phyloP scores from a whole-genome alignment of 345 rosid genomes.

The Populus davidiana region DNA sequence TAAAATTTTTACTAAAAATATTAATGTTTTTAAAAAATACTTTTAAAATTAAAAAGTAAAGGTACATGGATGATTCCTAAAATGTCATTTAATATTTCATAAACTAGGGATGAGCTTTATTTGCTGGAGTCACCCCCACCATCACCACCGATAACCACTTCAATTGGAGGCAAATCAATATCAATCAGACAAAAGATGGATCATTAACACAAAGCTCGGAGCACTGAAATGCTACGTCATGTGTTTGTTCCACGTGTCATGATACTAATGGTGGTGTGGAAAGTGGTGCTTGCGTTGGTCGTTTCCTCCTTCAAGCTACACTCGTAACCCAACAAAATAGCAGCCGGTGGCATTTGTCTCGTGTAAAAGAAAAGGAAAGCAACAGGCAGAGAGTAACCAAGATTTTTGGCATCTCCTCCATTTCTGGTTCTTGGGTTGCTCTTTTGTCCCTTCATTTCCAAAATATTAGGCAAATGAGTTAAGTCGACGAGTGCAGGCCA shows the following conservation, averaged over 20 bases:
- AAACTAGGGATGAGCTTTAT: too few species aligned
- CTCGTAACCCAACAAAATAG: conserved; percentile 18
- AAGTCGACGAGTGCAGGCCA: not conserved
- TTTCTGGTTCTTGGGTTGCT: not conserved
- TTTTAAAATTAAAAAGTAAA: too few species aligned
- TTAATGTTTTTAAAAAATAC: too few species aligned
- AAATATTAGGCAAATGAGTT: not conserved
- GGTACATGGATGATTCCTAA: too few species aligned
- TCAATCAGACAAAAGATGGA: not conserved
- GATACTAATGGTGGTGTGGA: not conserved
- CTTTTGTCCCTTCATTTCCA: not conserved
- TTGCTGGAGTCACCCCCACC: not conserved
- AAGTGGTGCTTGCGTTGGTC: conserved; percentile 9
- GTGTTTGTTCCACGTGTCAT: conserved; percentile 14
- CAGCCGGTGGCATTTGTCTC: conserved; percentile 33
- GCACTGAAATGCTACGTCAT: not conserved
- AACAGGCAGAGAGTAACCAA: not conserved
- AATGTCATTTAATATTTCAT: too few species aligned
- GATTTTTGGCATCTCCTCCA: not conserved
- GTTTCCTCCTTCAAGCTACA: conserved; percentile 2
- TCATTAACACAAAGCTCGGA: conserved; percentile 1
- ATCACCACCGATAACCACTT: not conserved
- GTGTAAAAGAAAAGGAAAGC: not conserved
- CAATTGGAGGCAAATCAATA: not conserved
- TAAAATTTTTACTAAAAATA: too few species aligned